phyloP scores from a whole-genome alignment of 345 rosid species.

The Ceriops zippeliana region DNA sequence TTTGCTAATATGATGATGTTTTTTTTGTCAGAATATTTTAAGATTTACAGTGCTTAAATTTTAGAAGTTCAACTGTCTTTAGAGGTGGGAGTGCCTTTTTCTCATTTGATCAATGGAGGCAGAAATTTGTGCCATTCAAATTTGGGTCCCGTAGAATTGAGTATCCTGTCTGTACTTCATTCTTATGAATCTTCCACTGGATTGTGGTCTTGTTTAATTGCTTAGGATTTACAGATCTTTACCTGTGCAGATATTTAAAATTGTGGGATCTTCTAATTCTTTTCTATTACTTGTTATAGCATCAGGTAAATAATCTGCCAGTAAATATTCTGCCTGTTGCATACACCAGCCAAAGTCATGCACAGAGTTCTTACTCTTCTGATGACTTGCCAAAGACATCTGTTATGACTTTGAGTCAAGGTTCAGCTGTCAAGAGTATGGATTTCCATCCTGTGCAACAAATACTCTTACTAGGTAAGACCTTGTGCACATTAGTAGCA shows the following conservation, averaged over 20 bases:
- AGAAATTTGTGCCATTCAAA: too few relatives aligned
- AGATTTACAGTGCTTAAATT: too few relatives aligned
- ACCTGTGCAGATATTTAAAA: not conserved
- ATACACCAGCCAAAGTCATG: slow-evolving; percentile 61
- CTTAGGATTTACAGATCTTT: not conserved
- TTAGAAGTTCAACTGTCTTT: too few relatives aligned
- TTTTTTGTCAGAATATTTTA: too few relatives aligned
- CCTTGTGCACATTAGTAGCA: slow-evolving; percentile 10
- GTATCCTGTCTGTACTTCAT: too few relatives aligned
- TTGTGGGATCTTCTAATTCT: slow-evolving; percentile 8
- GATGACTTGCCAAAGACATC: slow-evolving; percentile 77
- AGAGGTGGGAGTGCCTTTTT: too few relatives aligned
- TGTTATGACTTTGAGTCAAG: slow-evolving; percentile 56
- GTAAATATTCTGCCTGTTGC: slow-evolving; percentile 62
- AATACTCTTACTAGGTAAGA: slow-evolving; percentile 74
- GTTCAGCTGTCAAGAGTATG: slow-evolving; percentile 79
- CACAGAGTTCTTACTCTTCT: slow-evolving; percentile 66
- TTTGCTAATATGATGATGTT: too few relatives aligned
- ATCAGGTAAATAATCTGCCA: slow-evolving; percentile 66
- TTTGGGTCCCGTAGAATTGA: too few relatives aligned
- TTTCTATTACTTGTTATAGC: slow-evolving; percentile 3
- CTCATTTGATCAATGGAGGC: too few relatives aligned
- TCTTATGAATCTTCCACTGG: too few relatives aligned
- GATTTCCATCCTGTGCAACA: slow-evolving; percentile 85
- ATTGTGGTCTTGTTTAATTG: too few relatives aligned